Evolutionary conservation across 164 flowering plant species (phyloP).

Genomic region (Euptelea pleiosperma): DNA sequence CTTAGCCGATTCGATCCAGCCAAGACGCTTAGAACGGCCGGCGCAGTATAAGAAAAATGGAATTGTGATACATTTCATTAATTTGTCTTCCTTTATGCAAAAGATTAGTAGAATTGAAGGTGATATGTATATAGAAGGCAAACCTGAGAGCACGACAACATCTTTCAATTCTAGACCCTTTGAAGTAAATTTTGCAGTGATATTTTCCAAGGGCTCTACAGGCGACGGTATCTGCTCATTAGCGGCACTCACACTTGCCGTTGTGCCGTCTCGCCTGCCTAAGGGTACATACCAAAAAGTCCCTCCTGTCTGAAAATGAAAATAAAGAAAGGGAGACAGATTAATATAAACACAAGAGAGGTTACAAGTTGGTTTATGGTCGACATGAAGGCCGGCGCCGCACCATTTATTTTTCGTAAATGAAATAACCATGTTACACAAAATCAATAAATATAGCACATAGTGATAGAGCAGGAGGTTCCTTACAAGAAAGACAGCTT

Average conservation of each 20-base stretch:
- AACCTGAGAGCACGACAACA: constrained; percentile 78
- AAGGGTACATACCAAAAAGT: constrained; percentile 50
- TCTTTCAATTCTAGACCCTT: constrained; percentile 68
- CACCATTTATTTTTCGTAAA: background rate
- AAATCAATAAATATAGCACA: too few relatives aligned
- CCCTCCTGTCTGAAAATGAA: constrained; percentile 53
- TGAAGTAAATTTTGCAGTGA: constrained; percentile 55
- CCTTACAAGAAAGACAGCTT: constrained; percentile 44
- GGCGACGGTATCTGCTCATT: constrained; percentile 62
- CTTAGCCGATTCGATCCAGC: too few relatives aligned
- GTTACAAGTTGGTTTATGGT: background rate
- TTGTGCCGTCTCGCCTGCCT: constrained; percentile 59
- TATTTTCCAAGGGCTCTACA: constrained; percentile 47
- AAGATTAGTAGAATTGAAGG: too few relatives aligned
- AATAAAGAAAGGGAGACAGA: background rate
- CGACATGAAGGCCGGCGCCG: background rate
- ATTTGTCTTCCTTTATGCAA: too few relatives aligned
- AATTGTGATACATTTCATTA: too few relatives aligned
- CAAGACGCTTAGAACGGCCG: too few relatives aligned
- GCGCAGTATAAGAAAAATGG: too few relatives aligned
- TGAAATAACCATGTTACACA: background rate
- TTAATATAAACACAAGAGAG: background rate
- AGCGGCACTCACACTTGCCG: constrained; percentile 48
- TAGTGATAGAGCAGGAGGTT: too few relatives aligned
- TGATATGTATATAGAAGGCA: too few relatives aligned